Base-by-base conservation (phyloP, 805 yeast species). In the Candida sonorensis region DNA sequence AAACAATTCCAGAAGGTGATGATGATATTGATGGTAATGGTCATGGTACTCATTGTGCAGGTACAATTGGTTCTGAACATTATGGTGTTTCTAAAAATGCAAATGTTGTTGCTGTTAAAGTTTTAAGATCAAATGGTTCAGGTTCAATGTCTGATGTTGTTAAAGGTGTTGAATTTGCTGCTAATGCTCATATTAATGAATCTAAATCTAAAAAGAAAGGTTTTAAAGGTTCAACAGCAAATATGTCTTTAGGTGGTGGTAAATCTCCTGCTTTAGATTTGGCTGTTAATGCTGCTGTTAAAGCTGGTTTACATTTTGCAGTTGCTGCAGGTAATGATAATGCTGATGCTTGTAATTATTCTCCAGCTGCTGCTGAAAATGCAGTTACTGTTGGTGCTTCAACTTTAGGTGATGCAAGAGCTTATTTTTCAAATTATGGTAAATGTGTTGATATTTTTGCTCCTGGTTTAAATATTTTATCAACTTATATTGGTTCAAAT, bases 1-100 rank as follows among this genome's bases (percentile, higher is more conserved):
- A 77, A 31, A 84, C 94, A 36, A 67, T 84, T 44, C 94, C 94
- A 45, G 47, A 59, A 32, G 80, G 78, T 48, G 85, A 77, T 46
- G 69, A 69, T 33, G 86, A 79, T 45, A 50, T 67, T 27, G 95
- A 88, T 56, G 92, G 86, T 33, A 82, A 84, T 50, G 97, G 96
- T 31, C 97, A 87, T 61, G 97, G 97, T 51, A 85, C 95, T 28
- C 97, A 87, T 53, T 85, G 94, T 64, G 95, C 96, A n/a, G 97
- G 95, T 61, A 86, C 94, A 22, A 84, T 88, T 49, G 95, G 80
- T 31, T 81, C 92, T 15, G 66, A 67, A 39, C 64, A 74, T 32
- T 84, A 79, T 44, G 95, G 95, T 63, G 84, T 85, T 34, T 88
- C 95, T 35, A 85, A 86, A 61, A 66, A 73, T 32, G 92, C 88